Evolutionary conservation across 108 stramenopile species (phyloP), one percentile per base, ranked within the genome.

Genomic region (Nitzschia sp.): DNA sequence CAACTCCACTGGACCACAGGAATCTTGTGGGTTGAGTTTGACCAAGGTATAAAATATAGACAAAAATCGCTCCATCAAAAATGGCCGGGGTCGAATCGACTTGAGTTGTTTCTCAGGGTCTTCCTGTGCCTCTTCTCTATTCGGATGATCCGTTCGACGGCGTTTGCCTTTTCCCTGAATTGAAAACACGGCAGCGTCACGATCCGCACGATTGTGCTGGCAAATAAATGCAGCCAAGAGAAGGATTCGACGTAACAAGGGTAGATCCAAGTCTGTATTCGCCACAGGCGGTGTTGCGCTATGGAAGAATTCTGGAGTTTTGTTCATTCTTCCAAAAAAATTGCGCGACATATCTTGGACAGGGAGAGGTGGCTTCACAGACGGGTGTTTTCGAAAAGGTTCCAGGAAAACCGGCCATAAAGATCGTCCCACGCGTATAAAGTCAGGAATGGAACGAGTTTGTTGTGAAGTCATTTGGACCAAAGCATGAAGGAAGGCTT

Each of bases 181-280:
- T 10, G 87, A 83, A 61, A 85, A 91, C 8, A 88, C 53, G 21
- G 78, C 72, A 26, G 55, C 51, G 39, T 91, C 90, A 19, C 74
- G 70, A 24, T 88, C 84, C 6, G 80, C 63, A 24, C 71, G 69
- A 62, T 91, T 91, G 54, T 84, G 67, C 57, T 91, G 90, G 51
- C 90, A 91, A 14, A 91, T 63, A 68, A 78, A 91, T 8, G 87
- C 83, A 40, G 90, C 75, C 14, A 91, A 55, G 3, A 88, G 71
- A 38, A 91, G 38, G 58, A 85, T 87, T 52, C 81, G 82, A 7
- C 78, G 75, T 7, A 79, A 53, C 56, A 80, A 87, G 0, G 88
- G 75, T 29, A 69, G 56, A 48, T 37, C 26, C n/a, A 86, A 48
- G 8, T 41, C 64, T 2, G 61, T 9, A 62, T 15, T 15, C 6